phyloP scores from a whole-genome alignment of 805 yeast genomes.

The Myxozyma udenii region DNA sequence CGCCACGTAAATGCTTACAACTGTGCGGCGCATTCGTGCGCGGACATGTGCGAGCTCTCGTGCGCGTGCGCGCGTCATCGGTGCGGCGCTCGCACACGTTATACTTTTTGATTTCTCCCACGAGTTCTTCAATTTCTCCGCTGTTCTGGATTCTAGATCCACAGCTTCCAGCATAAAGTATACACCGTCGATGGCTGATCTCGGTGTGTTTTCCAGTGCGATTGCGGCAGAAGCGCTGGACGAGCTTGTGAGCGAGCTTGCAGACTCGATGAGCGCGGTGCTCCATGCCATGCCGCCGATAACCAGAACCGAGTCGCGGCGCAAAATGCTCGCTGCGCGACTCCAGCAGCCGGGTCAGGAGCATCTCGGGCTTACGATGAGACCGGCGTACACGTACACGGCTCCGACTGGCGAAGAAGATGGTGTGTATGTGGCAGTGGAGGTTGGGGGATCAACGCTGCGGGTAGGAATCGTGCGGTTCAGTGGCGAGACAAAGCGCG shows the following conservation, averaged over 20 bases:
- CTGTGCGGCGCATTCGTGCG: no score
- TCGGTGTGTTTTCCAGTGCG: constrained; percentile 17
- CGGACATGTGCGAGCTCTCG: no score
- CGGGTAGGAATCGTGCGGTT: constrained; percentile 80
- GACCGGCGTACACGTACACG: constrained; percentile 74
- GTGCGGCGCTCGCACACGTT: no score
- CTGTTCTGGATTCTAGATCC: no score
- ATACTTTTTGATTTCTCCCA: no score
- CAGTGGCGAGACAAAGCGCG: constrained; percentile 50
- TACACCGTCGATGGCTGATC: constrained; percentile 10
- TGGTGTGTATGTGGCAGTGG: constrained; percentile 78
- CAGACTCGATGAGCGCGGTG: constrained; percentile 19
- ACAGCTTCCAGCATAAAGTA: no score
- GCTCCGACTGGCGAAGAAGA: constrained; percentile 75
- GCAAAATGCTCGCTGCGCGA: neutral
- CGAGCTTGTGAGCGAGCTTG: constrained; percentile 11
- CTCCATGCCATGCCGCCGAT: constrained; percentile 1
- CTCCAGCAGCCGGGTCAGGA: neutral
- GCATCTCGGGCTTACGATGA: constrained; percentile 48
- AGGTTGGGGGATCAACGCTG: constrained; percentile 88
- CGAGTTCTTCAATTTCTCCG: no score
- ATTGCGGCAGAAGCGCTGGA: constrained; percentile 17
- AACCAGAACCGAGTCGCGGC: neutral
- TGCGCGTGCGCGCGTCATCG: no score
- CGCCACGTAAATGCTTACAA: no score